Base-by-base conservation (phyloP, 352 stramenopile species). In the Thraustochytrium striatum region DNA sequence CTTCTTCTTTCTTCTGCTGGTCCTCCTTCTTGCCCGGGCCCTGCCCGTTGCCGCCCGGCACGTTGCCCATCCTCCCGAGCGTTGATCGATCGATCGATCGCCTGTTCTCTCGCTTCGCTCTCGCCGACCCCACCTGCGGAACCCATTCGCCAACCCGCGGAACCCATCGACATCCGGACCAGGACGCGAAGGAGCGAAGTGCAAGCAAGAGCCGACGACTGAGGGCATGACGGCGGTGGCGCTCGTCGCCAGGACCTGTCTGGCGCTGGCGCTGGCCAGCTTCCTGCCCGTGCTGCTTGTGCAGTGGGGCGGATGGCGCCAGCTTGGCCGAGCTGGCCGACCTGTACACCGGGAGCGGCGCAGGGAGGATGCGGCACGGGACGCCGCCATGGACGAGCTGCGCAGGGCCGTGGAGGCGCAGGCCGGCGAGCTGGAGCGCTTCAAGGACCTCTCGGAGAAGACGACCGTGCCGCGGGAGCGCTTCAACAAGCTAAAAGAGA, bases 1-100 rank as follows among this genome's bases (percentile, higher is more conserved):
- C 59, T 83, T 83, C 73, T 83, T 83, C 78, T 79, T 83, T 61
- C 61, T 81, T 47, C 73, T 82, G 61, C 43, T 83, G 41, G 69
- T 82, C 55, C 7, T 72, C 62, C 50, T 82, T 82, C 32, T 25
- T 33, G 38, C 72, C 13, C 11, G 16, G 19, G 1, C 21, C 57
- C 13, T 21, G 50, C 21, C 36, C 57, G 59, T 35, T 44, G 72
- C 55, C 72, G 30, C 41, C 55, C 41, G 36, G 52, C 30, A 44
- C 52, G 57, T 75, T 81, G 57, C 57, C 55, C 57, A 73, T 53
- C 0, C 11, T 69, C 58, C 11, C 33, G 21, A 33, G 8, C 13
- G 11, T 13, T 19, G 21, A 70, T 25, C 13, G 8, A 47, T 16
- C 11, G 11, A 21, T 13, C 32, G 11, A 7, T 33, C 9, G 21